Evolutionary conservation across 495 filamentous ascomycete genomes (phyloP).

Genomic region (Talaromyces ruber): DNA sequence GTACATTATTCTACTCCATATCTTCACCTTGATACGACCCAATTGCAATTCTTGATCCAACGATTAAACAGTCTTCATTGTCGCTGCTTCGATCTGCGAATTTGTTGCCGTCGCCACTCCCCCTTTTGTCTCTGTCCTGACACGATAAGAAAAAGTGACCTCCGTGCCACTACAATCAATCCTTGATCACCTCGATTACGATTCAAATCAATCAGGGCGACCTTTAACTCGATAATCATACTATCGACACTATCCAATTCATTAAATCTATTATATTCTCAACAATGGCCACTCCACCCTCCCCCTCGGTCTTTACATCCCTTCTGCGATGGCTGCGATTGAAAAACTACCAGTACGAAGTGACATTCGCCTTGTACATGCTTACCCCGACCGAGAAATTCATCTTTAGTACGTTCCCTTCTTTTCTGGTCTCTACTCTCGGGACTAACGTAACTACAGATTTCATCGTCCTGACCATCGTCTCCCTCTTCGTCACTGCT

Average conservation of each 20-base stretch:
- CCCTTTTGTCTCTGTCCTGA: not conserved
- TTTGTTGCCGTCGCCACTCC: not conserved
- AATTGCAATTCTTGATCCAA: not conserved
- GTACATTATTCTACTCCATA: not conserved
- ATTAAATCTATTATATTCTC: not conserved
- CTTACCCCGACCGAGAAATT: constrained; percentile 75
- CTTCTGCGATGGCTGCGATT: constrained; percentile 60
- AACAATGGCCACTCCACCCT: constrained; percentile 15
- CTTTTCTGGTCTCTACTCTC: not conserved
- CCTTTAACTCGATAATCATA: not conserved
- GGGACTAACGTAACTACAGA: constrained; percentile 42
- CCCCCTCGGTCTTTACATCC: constrained; percentile 31
- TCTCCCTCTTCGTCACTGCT: constrained; percentile 77
- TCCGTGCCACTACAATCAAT: not conserved
- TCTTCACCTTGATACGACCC: not conserved
- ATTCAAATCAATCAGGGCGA: not conserved
- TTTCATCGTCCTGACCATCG: constrained; percentile 79
- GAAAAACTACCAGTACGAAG: constrained; percentile 82
- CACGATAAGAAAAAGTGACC: not conserved
- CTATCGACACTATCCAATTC: not conserved
- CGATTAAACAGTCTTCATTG: not conserved
- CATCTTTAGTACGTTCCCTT: constrained; percentile 61
- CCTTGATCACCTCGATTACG: not conserved
- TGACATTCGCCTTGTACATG: constrained; percentile 81
- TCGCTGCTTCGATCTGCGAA: not conserved